These are phyloP conservation scores for Chlorophyllum brunneum DNA, from an alignment of 768 basidiomycete species.

Conservation along the genomic window DNA sequence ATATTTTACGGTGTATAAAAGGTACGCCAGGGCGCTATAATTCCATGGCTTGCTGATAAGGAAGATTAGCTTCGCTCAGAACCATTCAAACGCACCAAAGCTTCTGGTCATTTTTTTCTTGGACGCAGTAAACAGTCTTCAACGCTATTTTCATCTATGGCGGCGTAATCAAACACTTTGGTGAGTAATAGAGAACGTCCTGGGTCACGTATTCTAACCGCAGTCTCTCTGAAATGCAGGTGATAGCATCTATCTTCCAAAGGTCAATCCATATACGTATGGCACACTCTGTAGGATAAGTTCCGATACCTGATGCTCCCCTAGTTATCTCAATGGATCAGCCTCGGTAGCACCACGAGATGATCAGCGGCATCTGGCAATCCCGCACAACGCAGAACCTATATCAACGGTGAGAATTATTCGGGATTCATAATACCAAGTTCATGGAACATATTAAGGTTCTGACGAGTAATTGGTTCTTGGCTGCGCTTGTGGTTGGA, in stretches of 20 bases:
- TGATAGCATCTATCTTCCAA: slow-evolving; percentile 12
- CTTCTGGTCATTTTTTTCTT: slow-evolving; percentile 33
- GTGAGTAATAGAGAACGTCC: slow-evolving; percentile 21
- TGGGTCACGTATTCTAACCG: background rate
- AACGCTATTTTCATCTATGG: slow-evolving; percentile 42
- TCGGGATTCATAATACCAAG: too few species aligned
- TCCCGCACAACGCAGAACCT: slow-evolving; percentile 39
- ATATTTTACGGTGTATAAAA: slow-evolving; percentile 36
- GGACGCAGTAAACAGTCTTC: slow-evolving; percentile 46
- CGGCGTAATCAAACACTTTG: slow-evolving; percentile 42
- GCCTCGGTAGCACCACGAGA: too few species aligned
- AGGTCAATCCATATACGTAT: background rate
- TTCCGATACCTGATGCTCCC: too few species aligned
- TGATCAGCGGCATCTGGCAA: too few species aligned
- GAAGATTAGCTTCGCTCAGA: slow-evolving; percentile 33
- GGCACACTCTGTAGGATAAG: too few species aligned
- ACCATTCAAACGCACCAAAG: slow-evolving; percentile 12
- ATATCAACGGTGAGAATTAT: slow-evolving; percentile 35
- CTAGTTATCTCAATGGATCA: too few species aligned
- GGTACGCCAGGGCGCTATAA: slow-evolving; percentile 16
- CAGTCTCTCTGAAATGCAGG: slow-evolving; percentile 11
- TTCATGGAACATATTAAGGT: slow-evolving; percentile 11
- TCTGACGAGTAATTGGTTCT: slow-evolving; percentile 20
- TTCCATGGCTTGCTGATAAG: background rate
- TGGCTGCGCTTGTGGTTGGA: slow-evolving; percentile 16